phyloP scores from a whole-genome alignment of 2,329 filamentous ascomycete species.

The Alternaria angustiovoidea region DNA sequence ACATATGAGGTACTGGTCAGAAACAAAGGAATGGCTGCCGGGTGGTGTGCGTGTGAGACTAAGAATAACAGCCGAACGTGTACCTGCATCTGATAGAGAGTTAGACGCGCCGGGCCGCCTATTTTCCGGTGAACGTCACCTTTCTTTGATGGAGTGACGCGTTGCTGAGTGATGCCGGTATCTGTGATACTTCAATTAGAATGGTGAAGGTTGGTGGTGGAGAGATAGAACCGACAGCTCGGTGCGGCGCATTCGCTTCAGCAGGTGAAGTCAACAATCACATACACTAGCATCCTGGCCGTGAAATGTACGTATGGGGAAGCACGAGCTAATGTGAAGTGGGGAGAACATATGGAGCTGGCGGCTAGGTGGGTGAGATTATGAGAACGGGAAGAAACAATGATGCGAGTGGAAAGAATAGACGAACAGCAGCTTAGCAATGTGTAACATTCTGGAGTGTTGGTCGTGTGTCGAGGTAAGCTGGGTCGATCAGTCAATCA shows the following conservation, averaged over 20 bases:
- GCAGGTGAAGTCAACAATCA: slow-evolving; percentile 12
- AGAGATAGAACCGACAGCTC: slow-evolving; percentile 13
- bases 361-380: slow-evolving; percentile 46
- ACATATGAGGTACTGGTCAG: background rate
- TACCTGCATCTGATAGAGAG: slow-evolving; percentile 30
- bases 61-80: slow-evolving; percentile 25
- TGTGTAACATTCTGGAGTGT: slow-evolving; percentile 21
- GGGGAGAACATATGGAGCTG: slow-evolving; percentile 24
- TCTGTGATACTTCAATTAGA: slow-evolving; percentile 32
- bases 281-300: slow-evolving; percentile 16
- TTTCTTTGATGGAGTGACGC: slow-evolving; percentile 1
- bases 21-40: background rate
- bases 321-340: slow-evolving; percentile 12
- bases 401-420: slow-evolving; percentile 2
- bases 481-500: slow-evolving; percentile 13
- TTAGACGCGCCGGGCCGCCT: slow-evolving; percentile 19
- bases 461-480: slow-evolving; percentile 15
- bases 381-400: slow-evolving; percentile 17
- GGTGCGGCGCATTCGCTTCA: slow-evolving; percentile 19
- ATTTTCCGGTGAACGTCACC: slow-evolving; percentile 6
- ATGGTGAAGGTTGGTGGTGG: slow-evolving; percentile 28
- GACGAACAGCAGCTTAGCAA: slow-evolving; percentile 26
- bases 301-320: slow-evolving; percentile 23
- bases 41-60: slow-evolving; percentile 6
- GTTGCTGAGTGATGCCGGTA: slow-evolving; percentile 3